phyloP scores from a whole-genome alignment of 371 early-diverging fungal genomes.

The Choanephora cucurbitarum region DNA sequence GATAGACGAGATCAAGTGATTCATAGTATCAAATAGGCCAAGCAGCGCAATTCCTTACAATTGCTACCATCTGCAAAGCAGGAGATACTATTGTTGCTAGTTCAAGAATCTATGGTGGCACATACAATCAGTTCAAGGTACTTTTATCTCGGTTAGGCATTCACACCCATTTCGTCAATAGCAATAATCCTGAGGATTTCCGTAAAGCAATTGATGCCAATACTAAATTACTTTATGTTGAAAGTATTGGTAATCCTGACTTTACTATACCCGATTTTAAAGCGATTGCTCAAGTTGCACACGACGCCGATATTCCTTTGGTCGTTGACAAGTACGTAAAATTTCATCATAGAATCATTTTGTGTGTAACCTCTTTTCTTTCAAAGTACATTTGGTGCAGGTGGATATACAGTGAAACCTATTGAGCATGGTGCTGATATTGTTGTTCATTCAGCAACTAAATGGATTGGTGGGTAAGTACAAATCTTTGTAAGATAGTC shows the following conservation, averaged over 20 bases:
- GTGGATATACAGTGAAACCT: conserved; percentile 84
- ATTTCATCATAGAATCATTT: too few relatives aligned
- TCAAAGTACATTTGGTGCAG: conserved; percentile 92
- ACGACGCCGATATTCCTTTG: conserved; percentile 80
- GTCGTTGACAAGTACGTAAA: conserved; percentile 67
- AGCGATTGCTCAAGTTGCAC: conserved; percentile 76
- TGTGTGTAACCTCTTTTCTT: conserved; percentile 12
- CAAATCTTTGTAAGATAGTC: not conserved
- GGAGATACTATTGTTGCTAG: conserved; percentile 88
- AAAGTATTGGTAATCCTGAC: conserved; percentile 88
- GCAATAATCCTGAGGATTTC: conserved; percentile 68
- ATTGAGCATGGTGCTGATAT: conserved; percentile 93
- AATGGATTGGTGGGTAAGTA: conserved; percentile 78
- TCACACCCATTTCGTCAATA: conserved; percentile 69
- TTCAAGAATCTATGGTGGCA: conserved; percentile 82
- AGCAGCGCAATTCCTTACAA: conserved; percentile 83
- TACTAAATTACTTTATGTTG: conserved; percentile 86
- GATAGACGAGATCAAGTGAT: not conserved
- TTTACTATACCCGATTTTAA: conserved; percentile 84
- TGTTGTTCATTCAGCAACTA: conserved; percentile 87
- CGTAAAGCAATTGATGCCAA: conserved; percentile 75
- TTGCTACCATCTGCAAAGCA: conserved; percentile 69
- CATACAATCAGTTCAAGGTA: conserved; percentile 88
- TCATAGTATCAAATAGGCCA: conserved; percentile 48
- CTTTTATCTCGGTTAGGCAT: conserved; percentile 82